These are phyloP conservation scores for Pseudogymnoascus sp. DNA, from an alignment of 2,329 filamentous ascomycete species.

Conservation along the genomic window DNA sequence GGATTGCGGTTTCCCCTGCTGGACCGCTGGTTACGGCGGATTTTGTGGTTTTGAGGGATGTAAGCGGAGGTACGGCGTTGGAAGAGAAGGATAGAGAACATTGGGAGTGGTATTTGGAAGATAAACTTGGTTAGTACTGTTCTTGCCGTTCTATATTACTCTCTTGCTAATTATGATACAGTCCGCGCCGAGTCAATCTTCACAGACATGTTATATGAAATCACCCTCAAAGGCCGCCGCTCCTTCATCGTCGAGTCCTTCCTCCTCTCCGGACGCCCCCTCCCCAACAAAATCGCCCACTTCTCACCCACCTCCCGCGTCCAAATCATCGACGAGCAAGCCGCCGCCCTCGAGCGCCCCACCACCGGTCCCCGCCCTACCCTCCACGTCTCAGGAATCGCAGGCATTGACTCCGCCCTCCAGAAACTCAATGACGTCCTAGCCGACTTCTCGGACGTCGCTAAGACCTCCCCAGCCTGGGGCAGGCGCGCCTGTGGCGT, in stretches of 20 bases:
- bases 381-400: conserved; percentile 48
- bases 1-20: conserved; percentile 52
- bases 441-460: conserved; percentile 39
- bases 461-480: conserved; percentile 21
- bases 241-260: conserved; percentile 56
- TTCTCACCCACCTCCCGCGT: conserved; percentile 21
- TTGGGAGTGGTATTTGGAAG: conserved; percentile 42
- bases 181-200: conserved; percentile 60
- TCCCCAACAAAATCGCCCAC: conserved; percentile 35
- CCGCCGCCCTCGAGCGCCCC: conserved; percentile 20
- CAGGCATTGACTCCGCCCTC: conserved; percentile 59
- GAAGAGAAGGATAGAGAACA: conserved; percentile 30
- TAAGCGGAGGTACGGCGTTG: conserved; percentile 35
- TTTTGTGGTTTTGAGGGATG: conserved; percentile 53
- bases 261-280: conserved; percentile 36
- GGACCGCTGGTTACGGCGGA: conserved; percentile 45
- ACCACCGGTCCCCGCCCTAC: conserved; percentile 17
- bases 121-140: conserved; percentile 31
- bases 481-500: conserved; percentile 30
- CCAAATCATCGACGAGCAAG: conserved; percentile 18
- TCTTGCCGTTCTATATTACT: neutral
- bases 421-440: conserved; percentile 60
- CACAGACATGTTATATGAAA: conserved; percentile 61
- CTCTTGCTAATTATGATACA: conserved; percentile 27
- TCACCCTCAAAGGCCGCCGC: conserved; percentile 47